Base-by-base conservation (phyloP, 768 basidiomycete genomes). In the Sporobolomyces pararoseus region DNA sequence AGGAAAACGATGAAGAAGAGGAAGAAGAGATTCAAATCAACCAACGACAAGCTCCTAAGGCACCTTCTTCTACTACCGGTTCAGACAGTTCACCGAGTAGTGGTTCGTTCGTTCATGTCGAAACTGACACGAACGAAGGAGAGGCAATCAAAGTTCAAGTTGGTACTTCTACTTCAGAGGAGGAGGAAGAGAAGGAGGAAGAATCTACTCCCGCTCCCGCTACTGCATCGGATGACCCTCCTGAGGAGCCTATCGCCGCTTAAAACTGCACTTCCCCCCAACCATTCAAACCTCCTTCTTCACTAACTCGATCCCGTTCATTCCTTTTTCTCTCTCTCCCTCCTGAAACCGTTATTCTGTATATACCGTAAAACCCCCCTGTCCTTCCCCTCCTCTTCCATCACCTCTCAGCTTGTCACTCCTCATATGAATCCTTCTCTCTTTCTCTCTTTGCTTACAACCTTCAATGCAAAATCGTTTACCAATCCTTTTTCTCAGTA, bases 21-120 rank as follows among this genome's bases (percentile, higher is more conserved):
- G 63, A 53, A 37, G 57, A 57, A 49, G 51, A 66, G 60, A 53
- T 58, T 29, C 16, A 29, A 17, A 17, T 47, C 14, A 46, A 27
- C 10, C 32, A 14, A 25, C 4, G 9, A 19, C 27, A 60, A 44
- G n/a, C n/a, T n/a, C n/a, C n/a, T 39, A 58, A 44, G 58, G 58
- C 31, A 34, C 44, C 59, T 47, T 23, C 44, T 19, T 61, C 70
- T 27, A 49, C 62, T 31, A 54, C 55, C 5, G 62, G 47, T n/a
- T 55, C 67, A 9, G 51, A 49, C 23, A 3, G 39, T 27, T 29
- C 47, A 14, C 57, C 63, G 31, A 59, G 50, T 23, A 37, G 32
- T 25, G 63, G 66, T 23, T 67, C 65, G 21, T 74, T 67, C 59
- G 68, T 74, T 14, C 68, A 70, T 44, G 72, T 74, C 58, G 65